A percentile compares a stretch with the other conserved stretches of the same genome.
phyloP scores from a whole-genome alignment of 1,139 yeast genomes.

The Suhomyces ambrosiae region DNA sequence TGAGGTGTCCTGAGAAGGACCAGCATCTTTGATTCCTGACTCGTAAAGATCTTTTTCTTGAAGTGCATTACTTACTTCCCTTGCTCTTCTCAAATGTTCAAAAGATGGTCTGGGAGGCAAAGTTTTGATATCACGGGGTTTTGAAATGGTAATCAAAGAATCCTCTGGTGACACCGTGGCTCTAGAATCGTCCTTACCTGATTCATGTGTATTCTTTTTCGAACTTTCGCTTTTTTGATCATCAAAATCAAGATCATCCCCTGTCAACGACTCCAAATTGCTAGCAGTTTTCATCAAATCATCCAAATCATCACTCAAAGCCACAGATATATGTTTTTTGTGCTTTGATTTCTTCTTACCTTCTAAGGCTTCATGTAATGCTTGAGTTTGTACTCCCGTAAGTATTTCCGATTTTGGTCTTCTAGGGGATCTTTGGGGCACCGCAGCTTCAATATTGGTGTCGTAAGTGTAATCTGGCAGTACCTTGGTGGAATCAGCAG shows the following conservation, averaged over 20 bases:
- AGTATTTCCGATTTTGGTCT: conserved; percentile 41
- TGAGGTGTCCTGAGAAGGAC: too few relatives aligned
- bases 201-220: conserved; percentile 4
- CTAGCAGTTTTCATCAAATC: conserved; percentile 44
- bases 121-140: conserved; percentile 4
- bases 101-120: conserved; percentile 45
- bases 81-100: conserved; percentile 34
- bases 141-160: conserved; percentile 7
- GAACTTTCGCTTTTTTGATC: background rate
- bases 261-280: conserved; percentile 18
- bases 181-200: background rate
- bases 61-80: conserved; percentile 29
- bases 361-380: conserved; percentile 20
- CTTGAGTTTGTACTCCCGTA: conserved; percentile 2
- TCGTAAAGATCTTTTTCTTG: background rate
- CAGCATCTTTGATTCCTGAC: background rate
- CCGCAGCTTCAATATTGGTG: conserved; percentile 41
- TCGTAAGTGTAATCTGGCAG: conserved; percentile 35
- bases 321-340: conserved; percentile 12
- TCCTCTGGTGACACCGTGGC: conserved; percentile 2
- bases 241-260: background rate
- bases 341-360: conserved; percentile 11
- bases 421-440: conserved; percentile 46
- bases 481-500: conserved; percentile 6
- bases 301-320: conserved; percentile 42